A percentile compares a stretch with the other conserved stretches of the same genome.
phyloP scores from a whole-genome alignment of 148 eudicot genomes.

The Camellia lanceoleosa region DNA sequence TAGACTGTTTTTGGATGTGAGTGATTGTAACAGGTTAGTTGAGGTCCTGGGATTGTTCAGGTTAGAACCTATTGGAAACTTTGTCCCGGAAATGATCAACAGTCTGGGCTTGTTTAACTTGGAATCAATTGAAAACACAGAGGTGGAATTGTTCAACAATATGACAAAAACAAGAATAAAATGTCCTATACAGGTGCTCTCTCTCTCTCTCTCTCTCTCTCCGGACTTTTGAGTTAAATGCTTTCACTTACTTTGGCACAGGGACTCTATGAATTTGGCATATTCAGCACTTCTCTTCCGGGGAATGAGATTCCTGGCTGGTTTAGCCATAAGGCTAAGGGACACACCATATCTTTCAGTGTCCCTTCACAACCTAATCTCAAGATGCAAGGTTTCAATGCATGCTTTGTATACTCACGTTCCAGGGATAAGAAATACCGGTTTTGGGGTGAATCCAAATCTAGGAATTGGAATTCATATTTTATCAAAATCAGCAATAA shows the following conservation, averaged over 20 bases:
- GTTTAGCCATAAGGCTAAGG: not conserved
- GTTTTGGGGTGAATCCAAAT: not conserved
- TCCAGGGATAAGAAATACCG: conserved; percentile 1
- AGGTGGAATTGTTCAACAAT: conserved; percentile 1
- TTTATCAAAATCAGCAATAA: conserved; percentile 6
- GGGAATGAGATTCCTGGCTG: not conserved
- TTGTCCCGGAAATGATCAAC: not conserved
- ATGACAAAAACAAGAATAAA: not conserved
- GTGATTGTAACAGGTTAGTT: not conserved
- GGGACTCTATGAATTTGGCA: conserved; percentile 20
- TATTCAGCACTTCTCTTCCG: conserved; percentile 15
- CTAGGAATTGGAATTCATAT: not conserved
- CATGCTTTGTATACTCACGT: not conserved
- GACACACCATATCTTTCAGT: not conserved
- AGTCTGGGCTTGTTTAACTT: conserved; percentile 6
- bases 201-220: conserved; percentile 1
- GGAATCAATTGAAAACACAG: conserved; percentile 10
- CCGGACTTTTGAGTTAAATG: not conserved
- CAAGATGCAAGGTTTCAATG: conserved; percentile 2
- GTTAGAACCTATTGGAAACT: conserved; percentile 3
- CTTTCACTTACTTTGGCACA: not conserved
- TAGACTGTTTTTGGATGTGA: not conserved
- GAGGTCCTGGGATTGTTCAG: conserved; percentile 9
- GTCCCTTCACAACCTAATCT: not conserved
- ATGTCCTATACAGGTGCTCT: conserved; percentile 14